Evolutionary conservation across 805 yeast genomes (phyloP).

Genomic region (Candida railenensis): DNA sequence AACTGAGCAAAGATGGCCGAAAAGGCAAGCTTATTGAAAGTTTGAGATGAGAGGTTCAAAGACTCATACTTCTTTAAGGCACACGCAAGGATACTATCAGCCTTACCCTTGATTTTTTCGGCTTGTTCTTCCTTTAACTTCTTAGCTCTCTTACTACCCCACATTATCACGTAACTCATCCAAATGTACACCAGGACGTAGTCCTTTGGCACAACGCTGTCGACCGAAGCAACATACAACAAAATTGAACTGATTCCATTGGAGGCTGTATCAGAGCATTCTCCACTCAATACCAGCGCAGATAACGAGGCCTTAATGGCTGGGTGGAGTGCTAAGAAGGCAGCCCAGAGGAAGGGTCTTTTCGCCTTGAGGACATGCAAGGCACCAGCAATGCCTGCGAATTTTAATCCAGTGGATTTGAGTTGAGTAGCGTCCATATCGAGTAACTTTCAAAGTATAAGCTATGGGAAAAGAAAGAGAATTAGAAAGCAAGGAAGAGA

Average conservation of each 20-base stretch:
- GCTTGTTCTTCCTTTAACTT: neutral
- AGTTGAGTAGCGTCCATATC: neutral
- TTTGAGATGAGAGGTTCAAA: neutral
- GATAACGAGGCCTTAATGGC: neutral
- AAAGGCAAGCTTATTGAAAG: constrained; percentile 19
- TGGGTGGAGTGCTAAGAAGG: constrained; percentile 5
- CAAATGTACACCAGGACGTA: constrained; percentile 33
- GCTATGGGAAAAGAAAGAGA: constrained; percentile 1
- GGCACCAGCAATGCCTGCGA: constrained; percentile 2
- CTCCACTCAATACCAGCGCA: neutral
- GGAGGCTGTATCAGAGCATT: constrained; percentile 13
- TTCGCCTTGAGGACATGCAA: neutral
- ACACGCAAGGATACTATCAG: neutral
- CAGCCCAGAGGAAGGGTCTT: constrained; percentile 4
- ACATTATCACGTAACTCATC: constrained; percentile 21
- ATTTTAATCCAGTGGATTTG: neutral
- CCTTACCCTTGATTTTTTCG: neutral
- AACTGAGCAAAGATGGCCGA: constrained; percentile 39
- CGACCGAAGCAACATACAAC: constrained; percentile 25
- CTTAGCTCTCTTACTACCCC: neutral
- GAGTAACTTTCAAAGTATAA: neutral
- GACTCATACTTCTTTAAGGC: constrained; percentile 1
- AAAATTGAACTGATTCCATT: constrained; percentile 23
- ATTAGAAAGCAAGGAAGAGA: neutral
- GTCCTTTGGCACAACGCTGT: constrained; percentile 35